Percentiles rank a stretch among this genome's conserved stretches.
Evolutionary conservation across 306 rosid genomes (phyloP).

Genomic region (Trifolium pratense): DNA sequence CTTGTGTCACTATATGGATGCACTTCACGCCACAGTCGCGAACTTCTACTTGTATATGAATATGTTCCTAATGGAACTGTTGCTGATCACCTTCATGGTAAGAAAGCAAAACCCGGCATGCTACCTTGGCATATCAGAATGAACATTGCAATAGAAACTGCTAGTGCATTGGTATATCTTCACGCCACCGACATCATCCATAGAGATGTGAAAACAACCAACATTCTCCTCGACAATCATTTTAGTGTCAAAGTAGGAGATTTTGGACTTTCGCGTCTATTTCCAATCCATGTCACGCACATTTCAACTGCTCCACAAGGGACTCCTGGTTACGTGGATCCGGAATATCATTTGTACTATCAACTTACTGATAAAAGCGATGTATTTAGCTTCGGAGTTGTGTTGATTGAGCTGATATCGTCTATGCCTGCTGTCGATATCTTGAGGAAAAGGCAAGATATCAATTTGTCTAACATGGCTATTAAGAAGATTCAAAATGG

Average conservation of each 20-base stretch:
- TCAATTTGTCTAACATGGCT: conserved; percentile 81
- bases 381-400: conserved; percentile 89
- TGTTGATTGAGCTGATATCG: conserved; percentile 73
- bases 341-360: conserved; percentile 54
- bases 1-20: conserved; percentile 57
- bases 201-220: conserved; percentile 52
- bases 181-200: conserved; percentile 55
- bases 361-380: conserved; percentile 84
- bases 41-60: conserved; percentile 51
- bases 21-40: conserved; percentile 46
- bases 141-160: conserved; percentile 53
- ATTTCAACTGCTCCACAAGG: conserved; percentile 60
- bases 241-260: conserved; percentile 55
- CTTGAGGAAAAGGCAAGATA: conserved; percentile 65
- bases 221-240: conserved; percentile 52
- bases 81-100: conserved; percentile 56
- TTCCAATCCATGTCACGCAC: conserved; percentile 48
- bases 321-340: conserved; percentile 58
- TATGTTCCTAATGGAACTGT: conserved; percentile 54
- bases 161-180: conserved; percentile 52
- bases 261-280: conserved; percentile 52
- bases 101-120: conserved; percentile 32
- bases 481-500: conserved; percentile 71
- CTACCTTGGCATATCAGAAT: conserved; percentile 46
- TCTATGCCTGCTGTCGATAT: conserved; percentile 86